Base-by-base conservation (phyloP, 2,329 filamentous ascomycete genomes). In the Fusarium veterinarium region DNA sequence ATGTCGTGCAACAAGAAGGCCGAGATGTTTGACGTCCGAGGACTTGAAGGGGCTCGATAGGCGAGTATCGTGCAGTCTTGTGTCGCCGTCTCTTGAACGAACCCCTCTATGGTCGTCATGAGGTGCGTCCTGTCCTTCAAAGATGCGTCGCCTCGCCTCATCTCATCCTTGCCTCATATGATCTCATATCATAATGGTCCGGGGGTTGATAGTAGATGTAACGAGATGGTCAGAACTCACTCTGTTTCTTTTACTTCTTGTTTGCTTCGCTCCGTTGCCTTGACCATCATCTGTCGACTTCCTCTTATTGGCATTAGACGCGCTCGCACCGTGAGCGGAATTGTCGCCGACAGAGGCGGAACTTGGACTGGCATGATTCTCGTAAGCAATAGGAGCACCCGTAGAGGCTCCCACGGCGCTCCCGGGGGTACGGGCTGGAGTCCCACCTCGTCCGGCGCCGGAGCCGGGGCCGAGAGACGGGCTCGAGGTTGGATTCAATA, bases 241-340 rank as follows among this genome's bases (percentile, higher is more conserved):
- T 78, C 89, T 81, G 72, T 90, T 91, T 66, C 89, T 85, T 78
- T 90, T 91, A 79, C 87, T 90, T 74, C 88, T 82, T 79, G 88
- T 88, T 81, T 88, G 86, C 79, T 86, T 88, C 23, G 79, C 75
- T 19, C 73, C 67, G 23, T 71, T 73, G 25, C 60, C 57, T 19
- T 73, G 74, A 1, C 81, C 84, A 42, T 86, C 86, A 41, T 85
- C 84, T 14, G 83, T 78, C 20, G 81, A 81, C 79, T 83, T 83
- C 60, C 79, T 80, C 79, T 81, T 83, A 71, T 70, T 80, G 72
- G 73, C 70, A 69, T 69, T 77, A 61, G 67, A 75, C 52, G 70
- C 63, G 45, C 70, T 71, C 60, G 73, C 72, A 51, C 72, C 70
- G 33, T 76, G 81, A 70, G 85, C 84, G 85, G 85, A 86, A 87